Percentiles rank a stretch among this genome's conserved stretches.
phyloP scores from a whole-genome alignment of 768 basidiomycete species.

The Leccinum obscurum region DNA sequence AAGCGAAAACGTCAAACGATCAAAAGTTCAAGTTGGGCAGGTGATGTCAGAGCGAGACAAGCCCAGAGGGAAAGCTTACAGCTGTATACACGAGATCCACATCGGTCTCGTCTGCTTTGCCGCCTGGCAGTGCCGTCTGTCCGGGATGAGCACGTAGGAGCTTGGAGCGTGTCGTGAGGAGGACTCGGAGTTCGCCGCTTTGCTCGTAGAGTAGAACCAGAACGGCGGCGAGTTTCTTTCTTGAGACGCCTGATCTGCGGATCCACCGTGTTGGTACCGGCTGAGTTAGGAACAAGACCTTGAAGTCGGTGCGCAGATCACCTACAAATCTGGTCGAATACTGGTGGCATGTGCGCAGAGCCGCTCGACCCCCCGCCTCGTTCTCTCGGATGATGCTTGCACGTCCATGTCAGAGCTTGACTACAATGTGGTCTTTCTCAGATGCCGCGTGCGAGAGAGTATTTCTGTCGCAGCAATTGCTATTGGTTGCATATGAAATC shows the following conservation, averaged over 20 bases:
- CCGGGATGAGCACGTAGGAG: conserved; percentile 72
- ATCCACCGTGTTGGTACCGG: neutral
- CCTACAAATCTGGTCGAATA: conserved; percentile 50
- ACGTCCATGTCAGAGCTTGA: conserved; percentile 10
- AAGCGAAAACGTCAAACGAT: neutral
- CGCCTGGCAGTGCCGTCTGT: conserved; percentile 83
- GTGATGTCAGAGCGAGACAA: neutral
- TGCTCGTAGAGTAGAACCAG: conserved; percentile 77
- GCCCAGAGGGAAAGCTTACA: conserved; percentile 44
- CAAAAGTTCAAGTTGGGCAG: neutral
- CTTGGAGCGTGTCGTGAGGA: conserved; percentile 86
- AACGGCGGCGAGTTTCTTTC: conserved; percentile 66
- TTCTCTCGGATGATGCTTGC: conserved; percentile 16
- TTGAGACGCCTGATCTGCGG: conserved; percentile 35
- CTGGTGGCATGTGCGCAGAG: conserved; percentile 34
- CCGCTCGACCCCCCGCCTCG: conserved; percentile 39
- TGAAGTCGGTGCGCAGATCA: conserved; percentile 17
- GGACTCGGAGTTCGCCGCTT: conserved; percentile 64
- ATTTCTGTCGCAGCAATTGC: neutral
- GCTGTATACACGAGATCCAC: conserved; percentile 65
- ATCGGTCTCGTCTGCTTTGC: conserved; percentile 72
- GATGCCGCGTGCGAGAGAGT: neutral
- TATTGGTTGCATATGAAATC: neutral
- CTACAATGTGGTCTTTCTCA: neutral
- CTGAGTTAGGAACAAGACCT: neutral